Percentiles rank a stretch among this genome's conserved stretches.
Conservation (phyloP, 306 rosid species). For the Ziziphus jujuba region DNA sequence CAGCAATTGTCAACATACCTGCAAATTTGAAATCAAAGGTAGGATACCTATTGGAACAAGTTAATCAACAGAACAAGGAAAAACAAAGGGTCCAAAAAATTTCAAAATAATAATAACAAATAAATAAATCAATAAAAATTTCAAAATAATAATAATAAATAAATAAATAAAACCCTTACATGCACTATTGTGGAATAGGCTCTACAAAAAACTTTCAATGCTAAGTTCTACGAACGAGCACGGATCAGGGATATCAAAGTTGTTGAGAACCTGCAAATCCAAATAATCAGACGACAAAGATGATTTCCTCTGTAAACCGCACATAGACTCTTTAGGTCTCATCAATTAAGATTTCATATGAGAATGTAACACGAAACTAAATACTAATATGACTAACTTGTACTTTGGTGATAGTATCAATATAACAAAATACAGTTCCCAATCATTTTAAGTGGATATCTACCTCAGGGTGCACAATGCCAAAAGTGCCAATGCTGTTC, state of each 20-base stretch:
- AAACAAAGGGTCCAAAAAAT: too few species aligned
- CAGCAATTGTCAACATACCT: too few species aligned
- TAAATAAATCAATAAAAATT: not conserved
- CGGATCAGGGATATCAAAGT: conserved; percentile 88
- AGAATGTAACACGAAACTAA: too few species aligned
- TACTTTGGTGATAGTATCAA: not conserved
- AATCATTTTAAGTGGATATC: not conserved
- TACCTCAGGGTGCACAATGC: conserved; percentile 97
- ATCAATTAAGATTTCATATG: not conserved
- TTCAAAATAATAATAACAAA: too few species aligned
- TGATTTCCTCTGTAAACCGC: not conserved
- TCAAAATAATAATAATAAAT: too few species aligned
- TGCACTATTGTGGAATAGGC: conserved; percentile 17
- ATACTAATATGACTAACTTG: not conserved
- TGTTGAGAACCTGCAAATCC: conserved; percentile 65
- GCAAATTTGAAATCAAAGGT: too few species aligned
- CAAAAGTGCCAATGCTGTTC: conserved; percentile 70
- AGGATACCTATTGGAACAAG: not conserved
- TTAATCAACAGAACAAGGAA: not conserved
- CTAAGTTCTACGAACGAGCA: conserved; percentile 84
- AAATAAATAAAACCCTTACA: conserved; percentile 36
- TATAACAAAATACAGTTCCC: not conserved
- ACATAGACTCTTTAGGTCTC: not conserved
- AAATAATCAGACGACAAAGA: not conserved
- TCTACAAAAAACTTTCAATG: conserved; percentile 62